Evolutionary conservation across 371 early-diverging fungal species (phyloP), one percentile per base, ranked within the genome.

Genomic region (Nematocida minor): DNA sequence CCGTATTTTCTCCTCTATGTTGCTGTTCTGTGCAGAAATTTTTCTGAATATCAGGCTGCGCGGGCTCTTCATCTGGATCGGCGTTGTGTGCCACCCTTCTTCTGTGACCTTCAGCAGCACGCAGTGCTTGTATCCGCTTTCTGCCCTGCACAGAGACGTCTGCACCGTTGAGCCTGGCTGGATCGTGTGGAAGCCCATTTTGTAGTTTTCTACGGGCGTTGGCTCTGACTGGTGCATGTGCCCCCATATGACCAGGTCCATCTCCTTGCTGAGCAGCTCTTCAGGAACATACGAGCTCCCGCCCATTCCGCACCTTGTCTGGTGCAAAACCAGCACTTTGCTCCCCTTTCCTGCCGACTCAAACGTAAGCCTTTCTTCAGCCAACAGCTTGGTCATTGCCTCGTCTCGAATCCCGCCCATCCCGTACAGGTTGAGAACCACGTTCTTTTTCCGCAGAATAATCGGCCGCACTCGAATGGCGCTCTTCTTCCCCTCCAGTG

Each of bases 81-180:
- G 90, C 40, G 91, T 88, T 4, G 69, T 54, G 18, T 25, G 34
- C 60, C 57, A 64, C 25, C 62, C 46, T 22, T 57, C 36, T 4
- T 41, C 34, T 14, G 14, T 63, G 38, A 82, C 49, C 34, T 62
- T 55, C 25, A 81, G 44, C 46, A 85, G 79, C 60, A 79, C 80
- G 32, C 81, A 84, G 40, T 89, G 89, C 87, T 97, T 97, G 18
- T 89, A 86, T 18, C 84, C 82, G 0, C 92, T 87, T 83, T 98
- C 99, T 6, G 93, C 94, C 67, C 90, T 88, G 31, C 89, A 88
- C n/a, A 98, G 83, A 67, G 92, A 90, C 0, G 99, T 98, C 0
- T 95, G 93, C 2, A 97, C 90, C 0, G 95, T 93, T 0, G 94
- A 94, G 0, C 99, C 99, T 0, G 94, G 94, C 81, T 98, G 97